Evolutionary conservation across 2,329 filamentous ascomycete genomes (phyloP).

Genomic region (Microsporum audouinii): DNA sequence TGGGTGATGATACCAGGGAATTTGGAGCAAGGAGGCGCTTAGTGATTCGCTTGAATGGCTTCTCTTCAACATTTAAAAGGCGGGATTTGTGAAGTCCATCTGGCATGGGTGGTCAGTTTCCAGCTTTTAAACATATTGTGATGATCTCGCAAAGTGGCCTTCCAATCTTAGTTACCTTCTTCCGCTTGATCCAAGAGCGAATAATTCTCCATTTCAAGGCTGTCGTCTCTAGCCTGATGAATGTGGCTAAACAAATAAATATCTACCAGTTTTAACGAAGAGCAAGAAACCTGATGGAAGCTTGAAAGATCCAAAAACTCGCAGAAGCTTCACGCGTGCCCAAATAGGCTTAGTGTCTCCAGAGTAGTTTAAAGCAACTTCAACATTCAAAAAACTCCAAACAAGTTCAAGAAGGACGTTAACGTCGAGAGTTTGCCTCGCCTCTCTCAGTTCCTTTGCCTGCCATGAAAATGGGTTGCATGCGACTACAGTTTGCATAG

Average conservation of each 20-base stretch:
- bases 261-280: not conserved
- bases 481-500: not conserved
- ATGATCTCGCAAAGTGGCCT: not conserved
- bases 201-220: constrained; percentile 44
- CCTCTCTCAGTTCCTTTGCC: no score
- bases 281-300: not conserved
- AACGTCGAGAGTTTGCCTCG: no score
- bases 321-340: not conserved
- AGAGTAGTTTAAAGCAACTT: not conserved
- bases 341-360: not conserved
- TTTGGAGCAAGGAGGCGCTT: constrained; percentile 63
- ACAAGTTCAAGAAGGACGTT: no score
- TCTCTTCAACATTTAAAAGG: constrained; percentile 81
- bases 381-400: not conserved
- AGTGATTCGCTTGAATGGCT: constrained; percentile 78
- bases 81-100: constrained; percentile 78
- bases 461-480: no score
- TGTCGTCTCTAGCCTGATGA: not conserved
- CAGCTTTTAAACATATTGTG: not conserved
- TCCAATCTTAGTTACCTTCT: constrained; percentile 25
- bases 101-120: constrained; percentile 20
- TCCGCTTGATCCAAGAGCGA: constrained; percentile 61
- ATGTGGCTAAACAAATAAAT: not conserved
- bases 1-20: constrained; percentile 48
- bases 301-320: not conserved